Percentiles rank a stretch among this genome's conserved stretches.
These are phyloP conservation scores for Chaetomium cochliodes DNA, from an alignment of 495 filamentous ascomycete species.

Conservation along the genomic window DNA sequence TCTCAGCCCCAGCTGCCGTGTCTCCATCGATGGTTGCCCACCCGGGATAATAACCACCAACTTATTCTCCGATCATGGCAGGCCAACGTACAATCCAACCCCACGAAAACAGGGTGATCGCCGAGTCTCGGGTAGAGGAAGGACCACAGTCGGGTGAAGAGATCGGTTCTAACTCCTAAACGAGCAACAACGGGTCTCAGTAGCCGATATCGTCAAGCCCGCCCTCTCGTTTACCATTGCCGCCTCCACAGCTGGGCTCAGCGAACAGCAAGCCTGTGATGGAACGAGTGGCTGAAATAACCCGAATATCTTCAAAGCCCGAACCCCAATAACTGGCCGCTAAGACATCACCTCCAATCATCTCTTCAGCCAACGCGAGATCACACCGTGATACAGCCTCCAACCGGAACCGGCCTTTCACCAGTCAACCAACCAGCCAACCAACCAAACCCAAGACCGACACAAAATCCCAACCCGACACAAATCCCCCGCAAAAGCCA, in stretches of 20 bases:
- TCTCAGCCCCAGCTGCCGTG: background rate
- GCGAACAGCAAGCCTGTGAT: background rate
- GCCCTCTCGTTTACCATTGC: too few relatives aligned
- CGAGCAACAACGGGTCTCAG: background rate
- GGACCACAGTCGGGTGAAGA: background rate
- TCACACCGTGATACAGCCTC: background rate
- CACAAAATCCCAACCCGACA: background rate
- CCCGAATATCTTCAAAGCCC: background rate
- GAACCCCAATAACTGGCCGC: background rate
- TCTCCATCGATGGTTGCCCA: background rate
- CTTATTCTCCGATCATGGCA: background rate
- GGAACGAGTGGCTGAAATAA: background rate
- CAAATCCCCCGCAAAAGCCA: background rate
- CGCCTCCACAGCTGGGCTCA: too few relatives aligned
- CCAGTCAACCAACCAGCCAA: background rate
- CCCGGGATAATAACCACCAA: background rate
- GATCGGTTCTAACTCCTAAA: too few relatives aligned
- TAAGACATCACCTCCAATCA: background rate
- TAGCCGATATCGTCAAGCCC: too few relatives aligned
- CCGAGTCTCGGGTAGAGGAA: background rate
- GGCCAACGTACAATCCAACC: background rate
- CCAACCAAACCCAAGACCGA: background rate
- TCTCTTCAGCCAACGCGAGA: background rate
- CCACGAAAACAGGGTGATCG: background rate
- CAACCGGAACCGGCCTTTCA: background rate